A percentile compares a stretch with the other conserved stretches of the same genome.
phyloP scores from a whole-genome alignment of 2,329 filamentous ascomycete species.

The Geoglossum cookeanum region DNA sequence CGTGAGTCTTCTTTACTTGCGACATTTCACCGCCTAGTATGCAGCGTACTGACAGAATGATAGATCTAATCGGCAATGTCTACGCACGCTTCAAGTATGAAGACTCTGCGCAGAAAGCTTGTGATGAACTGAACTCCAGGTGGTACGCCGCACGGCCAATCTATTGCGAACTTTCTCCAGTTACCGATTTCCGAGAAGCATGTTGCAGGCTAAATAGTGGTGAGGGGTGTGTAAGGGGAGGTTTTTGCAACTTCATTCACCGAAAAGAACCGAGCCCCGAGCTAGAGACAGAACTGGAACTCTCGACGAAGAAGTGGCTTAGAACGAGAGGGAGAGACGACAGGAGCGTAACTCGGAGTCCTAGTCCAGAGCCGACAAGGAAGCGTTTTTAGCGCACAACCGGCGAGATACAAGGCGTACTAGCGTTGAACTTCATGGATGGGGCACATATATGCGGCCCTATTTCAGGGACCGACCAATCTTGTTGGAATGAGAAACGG shows the following conservation, averaged over 20 bases:
- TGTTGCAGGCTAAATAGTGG: conserved; percentile 89
- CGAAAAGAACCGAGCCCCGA: conserved; percentile 84
- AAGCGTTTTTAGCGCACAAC: conserved; percentile 37
- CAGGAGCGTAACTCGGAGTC: conserved; percentile 62
- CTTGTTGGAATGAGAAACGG: neutral
- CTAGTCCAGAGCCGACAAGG: conserved; percentile 66
- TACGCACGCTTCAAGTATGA: conserved; percentile 99
- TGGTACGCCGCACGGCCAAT: conserved; percentile 97
- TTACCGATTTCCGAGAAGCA: conserved; percentile 95
- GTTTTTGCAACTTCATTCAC: conserved; percentile 99
- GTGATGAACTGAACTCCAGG: conserved; percentile 79
- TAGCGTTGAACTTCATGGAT: neutral
- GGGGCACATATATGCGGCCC: neutral
- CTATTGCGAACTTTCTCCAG: conserved; percentile 92
- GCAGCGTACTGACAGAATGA: neutral
- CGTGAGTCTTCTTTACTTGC: conserved; percentile 32
- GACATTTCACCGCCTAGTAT: neutral
- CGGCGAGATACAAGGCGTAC: neutral
- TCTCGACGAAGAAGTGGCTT: conserved; percentile 94
- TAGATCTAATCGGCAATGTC: conserved; percentile 93
- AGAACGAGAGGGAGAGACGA: conserved; percentile 67
- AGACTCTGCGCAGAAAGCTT: conserved; percentile 81
- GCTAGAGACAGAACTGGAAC: conserved; percentile 68
- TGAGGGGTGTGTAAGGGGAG: conserved; percentile 86
- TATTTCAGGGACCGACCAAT: neutral